Evolutionary conservation across 805 yeast species (phyloP), one percentile per base, ranked within the genome.

Genomic region (Jamesozyma rosinii): DNA sequence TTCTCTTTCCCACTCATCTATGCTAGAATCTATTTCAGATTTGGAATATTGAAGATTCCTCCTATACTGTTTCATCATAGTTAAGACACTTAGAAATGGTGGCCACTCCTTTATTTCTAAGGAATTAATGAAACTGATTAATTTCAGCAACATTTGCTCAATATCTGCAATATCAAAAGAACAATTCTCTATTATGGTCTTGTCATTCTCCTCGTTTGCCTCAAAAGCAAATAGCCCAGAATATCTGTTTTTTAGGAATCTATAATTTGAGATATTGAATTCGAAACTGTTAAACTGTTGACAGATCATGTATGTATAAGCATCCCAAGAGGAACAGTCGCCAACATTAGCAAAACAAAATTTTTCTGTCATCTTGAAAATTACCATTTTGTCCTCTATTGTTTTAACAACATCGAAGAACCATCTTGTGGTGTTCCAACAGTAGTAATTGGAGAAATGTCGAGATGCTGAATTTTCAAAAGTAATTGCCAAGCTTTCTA

Each of bases 341-440:
- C 44, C 50, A 3, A 48, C 34, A 44, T 63, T 47, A 4, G 27
- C 21, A 24, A 54, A 52, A 35, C 66, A 61, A 44, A 59, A 66
- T 6, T 34, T 10, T 24, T 52, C 47, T 1, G 60, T 43, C n/a
- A 39, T 42, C 9, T 37, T 18, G 13, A 49, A 38, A n/a, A 57
- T 33, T 2, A 14, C n/a, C 3, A n/a, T 17, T 38, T 47, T 55
- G 5, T 44, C 42, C 5, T 39, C 31, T 2, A 13, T 11, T 2
- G 41, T 26, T 8, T 54, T 43, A 1, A 54, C 40, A 9, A 52
- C 42, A 44, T 63, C 65, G 24, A 49, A 55, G 13, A 53, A 43
- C 62, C 67, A 66, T 24, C 61, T 52, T 9, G 58, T 38, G n/a
- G 66, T 57, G 42, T 61, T 59, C 70, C 72, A 68, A 5, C 70